phyloP scores from a whole-genome alignment of 2,329 filamentous ascomycete species.

The Cladosporium sp. region DNA sequence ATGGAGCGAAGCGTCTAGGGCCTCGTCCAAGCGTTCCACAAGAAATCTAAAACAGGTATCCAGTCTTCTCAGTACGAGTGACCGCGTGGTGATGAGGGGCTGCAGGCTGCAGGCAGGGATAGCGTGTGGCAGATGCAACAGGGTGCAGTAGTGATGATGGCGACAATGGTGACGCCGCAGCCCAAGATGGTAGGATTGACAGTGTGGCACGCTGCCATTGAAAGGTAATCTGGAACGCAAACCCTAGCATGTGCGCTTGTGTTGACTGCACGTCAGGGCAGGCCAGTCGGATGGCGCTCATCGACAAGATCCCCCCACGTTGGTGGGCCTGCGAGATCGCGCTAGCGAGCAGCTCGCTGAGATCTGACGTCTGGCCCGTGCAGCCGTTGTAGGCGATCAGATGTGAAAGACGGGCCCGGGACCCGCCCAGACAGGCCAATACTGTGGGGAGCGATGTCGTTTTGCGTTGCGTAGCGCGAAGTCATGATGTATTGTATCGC shows the following conservation, averaged over 20 bases:
- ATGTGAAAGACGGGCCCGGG: background rate
- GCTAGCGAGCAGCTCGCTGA: conserved; percentile 4
- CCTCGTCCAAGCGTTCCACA: conserved; percentile 9
- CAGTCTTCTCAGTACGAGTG: conserved; percentile 3
- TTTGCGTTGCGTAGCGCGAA: conserved; percentile 2
- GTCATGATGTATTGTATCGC: conserved; percentile 11
- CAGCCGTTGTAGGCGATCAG: conserved; percentile 5
- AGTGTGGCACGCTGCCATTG: background rate
- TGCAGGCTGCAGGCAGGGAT: conserved; percentile 7
- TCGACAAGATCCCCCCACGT: conserved; percentile 1
- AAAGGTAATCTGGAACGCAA: conserved; percentile 11
- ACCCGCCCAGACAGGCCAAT: background rate
- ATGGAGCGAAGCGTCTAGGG: background rate
- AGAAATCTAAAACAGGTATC: conserved; percentile 6
- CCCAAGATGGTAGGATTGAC: conserved; percentile 1
- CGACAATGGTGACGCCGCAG: background rate
- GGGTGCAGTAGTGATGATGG: background rate
- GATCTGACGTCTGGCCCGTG: conserved; percentile 7
- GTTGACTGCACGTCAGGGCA: background rate
- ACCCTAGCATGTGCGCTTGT: background rate
- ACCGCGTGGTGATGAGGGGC: conserved; percentile 6
- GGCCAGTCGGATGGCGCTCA: conserved; percentile 2
- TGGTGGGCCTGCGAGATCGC: conserved; percentile 2
- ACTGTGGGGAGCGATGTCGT: conserved; percentile 2
- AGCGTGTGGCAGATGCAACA: background rate